These are phyloP conservation scores for Solanum phureja DNA, from an alignment of 257 asterid species.

Conservation along the genomic window DNA sequence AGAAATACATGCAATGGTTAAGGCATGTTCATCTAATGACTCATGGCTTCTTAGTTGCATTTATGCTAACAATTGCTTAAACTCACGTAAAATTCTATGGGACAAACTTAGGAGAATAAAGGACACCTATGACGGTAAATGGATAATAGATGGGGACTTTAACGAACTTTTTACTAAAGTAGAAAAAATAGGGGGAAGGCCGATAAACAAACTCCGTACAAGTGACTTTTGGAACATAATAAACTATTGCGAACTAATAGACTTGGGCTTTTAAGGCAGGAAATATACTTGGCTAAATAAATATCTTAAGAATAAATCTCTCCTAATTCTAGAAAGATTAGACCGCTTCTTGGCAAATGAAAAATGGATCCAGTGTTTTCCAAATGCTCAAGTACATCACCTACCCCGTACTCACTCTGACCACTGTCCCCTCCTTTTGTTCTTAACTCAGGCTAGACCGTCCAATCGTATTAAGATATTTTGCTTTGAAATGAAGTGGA, in stretches of 20 bases:
- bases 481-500: too few relatives aligned
- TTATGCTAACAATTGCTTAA: not conserved
- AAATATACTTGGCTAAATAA: not conserved
- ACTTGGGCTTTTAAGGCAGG: not conserved
- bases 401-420: not conserved
- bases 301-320: not conserved
- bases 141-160: not conserved
- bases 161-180: too few relatives aligned
- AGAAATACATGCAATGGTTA: not conserved
- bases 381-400: not conserved
- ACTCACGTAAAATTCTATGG: not conserved
- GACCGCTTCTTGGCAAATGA: not conserved
- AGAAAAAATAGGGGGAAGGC: not conserved
- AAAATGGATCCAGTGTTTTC: not conserved
- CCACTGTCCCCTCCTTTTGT: not conserved
- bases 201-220: not conserved
- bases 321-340: not conserved
- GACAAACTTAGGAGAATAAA: not conserved
- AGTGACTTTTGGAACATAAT: not conserved
- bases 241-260: not conserved
- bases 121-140: accelerated
- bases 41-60: not conserved
- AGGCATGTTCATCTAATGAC: not conserved
- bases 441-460: not conserved
- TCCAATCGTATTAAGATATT: too few relatives aligned